Percentiles rank a stretch among this genome's conserved stretches.
phyloP scores from a whole-genome alignment of 352 stramenopile species.

The Phytophthora pinifolia region DNA sequence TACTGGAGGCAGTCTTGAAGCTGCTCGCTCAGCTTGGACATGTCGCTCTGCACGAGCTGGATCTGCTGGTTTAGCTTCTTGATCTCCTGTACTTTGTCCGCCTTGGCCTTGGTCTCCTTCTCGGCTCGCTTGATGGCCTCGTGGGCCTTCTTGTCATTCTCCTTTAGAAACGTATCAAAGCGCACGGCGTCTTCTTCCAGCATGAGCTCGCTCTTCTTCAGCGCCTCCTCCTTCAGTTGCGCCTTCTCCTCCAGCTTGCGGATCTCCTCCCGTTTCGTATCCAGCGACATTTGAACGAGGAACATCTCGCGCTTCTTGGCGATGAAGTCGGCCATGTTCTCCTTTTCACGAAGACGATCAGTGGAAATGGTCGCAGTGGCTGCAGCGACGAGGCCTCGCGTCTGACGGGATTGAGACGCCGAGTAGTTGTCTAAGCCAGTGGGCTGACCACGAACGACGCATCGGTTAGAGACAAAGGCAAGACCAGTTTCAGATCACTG shows the following conservation, averaged over 20 bases:
- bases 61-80: slow-evolving; percentile 96
- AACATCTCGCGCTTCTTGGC: slow-evolving; percentile 98
- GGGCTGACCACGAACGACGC: slow-evolving; percentile 19
- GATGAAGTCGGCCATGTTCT: slow-evolving; percentile 96
- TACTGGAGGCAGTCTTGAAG: slow-evolving; percentile 94
- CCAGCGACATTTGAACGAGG: slow-evolving; percentile 94
- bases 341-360: slow-evolving; percentile 90
- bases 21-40: slow-evolving; percentile 93
- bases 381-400: slow-evolving; percentile 71
- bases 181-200: slow-evolving; percentile 95
- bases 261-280: slow-evolving; percentile 97
- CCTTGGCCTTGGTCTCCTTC: slow-evolving; percentile 93
- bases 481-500: background rate
- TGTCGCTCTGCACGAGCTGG: slow-evolving; percentile 92
- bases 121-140: slow-evolving; percentile 95
- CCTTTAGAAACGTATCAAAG: slow-evolving; percentile 97
- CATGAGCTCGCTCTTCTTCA: slow-evolving; percentile 96
- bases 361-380: slow-evolving; percentile 82
- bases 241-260: slow-evolving; percentile 96
- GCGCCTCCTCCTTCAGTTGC: slow-evolving; percentile 93
- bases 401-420: slow-evolving; percentile 71
- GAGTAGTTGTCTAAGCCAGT: slow-evolving; percentile 53
- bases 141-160: slow-evolving; percentile 97
- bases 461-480: too few relatives aligned
- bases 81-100: slow-evolving; percentile 94